phyloP scores from a whole-genome alignment of 2,329 filamentous ascomycete genomes.

The Stagonosporopsis vannaccii region DNA sequence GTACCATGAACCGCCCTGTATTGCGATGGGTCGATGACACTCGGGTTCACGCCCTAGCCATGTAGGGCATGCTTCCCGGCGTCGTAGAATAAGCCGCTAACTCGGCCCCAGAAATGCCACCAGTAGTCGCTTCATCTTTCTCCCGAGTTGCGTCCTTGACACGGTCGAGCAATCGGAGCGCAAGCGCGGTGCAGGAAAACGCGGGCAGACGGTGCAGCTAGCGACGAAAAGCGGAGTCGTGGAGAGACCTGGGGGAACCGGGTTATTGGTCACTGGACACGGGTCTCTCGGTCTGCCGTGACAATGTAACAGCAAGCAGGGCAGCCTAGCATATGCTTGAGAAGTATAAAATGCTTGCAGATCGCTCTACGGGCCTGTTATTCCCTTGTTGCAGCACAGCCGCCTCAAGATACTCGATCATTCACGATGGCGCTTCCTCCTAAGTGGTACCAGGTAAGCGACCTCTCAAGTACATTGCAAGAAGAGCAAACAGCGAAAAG shows the following conservation, averaged over 20 bases:
- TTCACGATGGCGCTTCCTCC: constrained; percentile 62
- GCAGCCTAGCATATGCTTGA: constrained; percentile 4
- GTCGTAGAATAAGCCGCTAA: constrained; percentile 1
- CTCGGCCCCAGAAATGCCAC: constrained; percentile 12
- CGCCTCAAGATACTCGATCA: constrained; percentile 8
- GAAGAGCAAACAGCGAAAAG: background rate
- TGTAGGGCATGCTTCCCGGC: constrained; percentile 6
- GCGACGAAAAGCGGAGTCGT: constrained; percentile 18
- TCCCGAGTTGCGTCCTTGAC: constrained; percentile 5
- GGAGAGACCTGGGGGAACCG: constrained; percentile 25
- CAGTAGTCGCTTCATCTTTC: constrained; percentile 17
- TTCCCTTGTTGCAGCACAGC: constrained; percentile 20
- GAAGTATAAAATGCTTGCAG: constrained; percentile 17
- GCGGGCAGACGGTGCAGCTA: constrained; percentile 6
- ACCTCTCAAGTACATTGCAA: background rate
- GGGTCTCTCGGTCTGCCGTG: constrained; percentile 4
- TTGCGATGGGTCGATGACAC: constrained; percentile 5
- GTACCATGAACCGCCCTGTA: constrained; percentile 6
- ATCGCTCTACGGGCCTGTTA: constrained; percentile 12
- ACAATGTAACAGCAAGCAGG: constrained; percentile 7
- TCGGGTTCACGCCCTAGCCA: constrained; percentile 8
- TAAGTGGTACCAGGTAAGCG: constrained; percentile 63
- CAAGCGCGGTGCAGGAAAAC: constrained; percentile 3
- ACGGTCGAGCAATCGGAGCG: constrained; percentile 4
- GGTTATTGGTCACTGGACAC: constrained; percentile 13